These are phyloP conservation scores for Eleusine coracana DNA, from an alignment of 176 grass and related monocot genomes.

Conservation along the genomic window DNA sequence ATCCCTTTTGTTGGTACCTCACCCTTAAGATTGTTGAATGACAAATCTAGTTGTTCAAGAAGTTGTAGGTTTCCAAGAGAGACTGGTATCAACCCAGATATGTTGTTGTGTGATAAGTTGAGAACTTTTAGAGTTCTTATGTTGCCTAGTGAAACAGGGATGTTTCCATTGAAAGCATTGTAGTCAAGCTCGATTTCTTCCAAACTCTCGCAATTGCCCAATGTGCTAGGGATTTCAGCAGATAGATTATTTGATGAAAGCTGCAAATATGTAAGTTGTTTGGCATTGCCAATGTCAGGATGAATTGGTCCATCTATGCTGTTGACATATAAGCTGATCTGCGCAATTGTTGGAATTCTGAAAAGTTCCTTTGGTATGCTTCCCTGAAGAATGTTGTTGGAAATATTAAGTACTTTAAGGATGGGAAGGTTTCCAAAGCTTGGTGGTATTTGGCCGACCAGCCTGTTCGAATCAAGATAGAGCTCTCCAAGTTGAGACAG, in stretches of 20 bases:
- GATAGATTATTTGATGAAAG: constrained; percentile 37
- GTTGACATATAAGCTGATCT: constrained; percentile 18
- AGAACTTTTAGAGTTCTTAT: neutral
- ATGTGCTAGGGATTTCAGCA: constrained; percentile 9
- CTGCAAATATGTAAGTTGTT: constrained; percentile 22
- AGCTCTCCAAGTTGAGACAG: constrained; percentile 14
- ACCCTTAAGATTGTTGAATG: constrained; percentile 23
- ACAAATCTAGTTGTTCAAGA: constrained; percentile 32
- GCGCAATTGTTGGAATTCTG: constrained; percentile 7
- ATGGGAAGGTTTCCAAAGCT: constrained; percentile 19
- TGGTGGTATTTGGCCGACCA: neutral
- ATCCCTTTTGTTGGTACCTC: constrained; percentile 8
- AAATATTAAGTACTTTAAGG: constrained; percentile 18
- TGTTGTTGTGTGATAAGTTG: constrained; percentile 2
- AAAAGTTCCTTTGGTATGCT: constrained; percentile 25
- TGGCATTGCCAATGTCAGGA: constrained; percentile 16
- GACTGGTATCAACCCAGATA: neutral
- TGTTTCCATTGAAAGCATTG: neutral
- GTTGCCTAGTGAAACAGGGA: neutral
- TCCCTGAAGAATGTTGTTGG: constrained; percentile 22
- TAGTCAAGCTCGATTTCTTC: neutral
- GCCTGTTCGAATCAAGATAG: neutral
- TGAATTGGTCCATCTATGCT: constrained; percentile 3
- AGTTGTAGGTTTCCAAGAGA: constrained; percentile 16
- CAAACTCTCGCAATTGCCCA: constrained; percentile 36